A percentile compares a stretch with the other conserved stretches of the same genome.
phyloP scores from a whole-genome alignment of 2,329 filamentous ascomycete species.

The Graphiopsis chlorocephala region DNA sequence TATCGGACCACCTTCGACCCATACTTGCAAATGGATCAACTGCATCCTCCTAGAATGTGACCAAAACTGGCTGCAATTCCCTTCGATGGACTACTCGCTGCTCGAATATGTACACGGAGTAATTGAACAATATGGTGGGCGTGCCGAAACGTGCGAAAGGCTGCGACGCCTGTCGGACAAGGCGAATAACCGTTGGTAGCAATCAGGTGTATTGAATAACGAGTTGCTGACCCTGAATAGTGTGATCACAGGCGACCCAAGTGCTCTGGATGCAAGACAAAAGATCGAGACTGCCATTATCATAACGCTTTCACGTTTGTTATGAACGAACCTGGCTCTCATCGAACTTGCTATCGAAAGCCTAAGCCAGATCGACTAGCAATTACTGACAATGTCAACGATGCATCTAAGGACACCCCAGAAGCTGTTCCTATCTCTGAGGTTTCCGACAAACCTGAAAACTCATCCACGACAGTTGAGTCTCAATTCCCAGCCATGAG shows the following conservation, averaged over 20 bases:
- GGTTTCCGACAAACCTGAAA: background rate
- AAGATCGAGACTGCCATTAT: background rate
- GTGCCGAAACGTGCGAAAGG: constrained; percentile 4
- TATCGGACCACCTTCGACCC: background rate
- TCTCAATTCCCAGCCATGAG: background rate
- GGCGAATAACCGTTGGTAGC: background rate
- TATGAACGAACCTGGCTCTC: constrained; percentile 9
- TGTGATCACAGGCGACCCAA: background rate
- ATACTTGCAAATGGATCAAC: background rate
- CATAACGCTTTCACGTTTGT: constrained; percentile 5
- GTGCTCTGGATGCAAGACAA: background rate
- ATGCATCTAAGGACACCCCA: background rate
- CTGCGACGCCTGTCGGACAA: constrained; percentile 6
- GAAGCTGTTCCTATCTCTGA: background rate
- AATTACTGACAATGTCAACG: background rate
- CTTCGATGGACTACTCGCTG: background rate
- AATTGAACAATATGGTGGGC: background rate
- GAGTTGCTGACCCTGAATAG: background rate
- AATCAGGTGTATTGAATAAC: no score
- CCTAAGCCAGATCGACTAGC: background rate
- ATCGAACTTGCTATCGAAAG: background rate
- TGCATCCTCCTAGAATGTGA: background rate
- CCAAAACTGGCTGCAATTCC: background rate
- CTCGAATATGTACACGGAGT: background rate
- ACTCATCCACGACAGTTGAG: background rate